phyloP scores from a whole-genome alignment of 164 flowering plant genomes.

The Umbilicus rupestris region DNA sequence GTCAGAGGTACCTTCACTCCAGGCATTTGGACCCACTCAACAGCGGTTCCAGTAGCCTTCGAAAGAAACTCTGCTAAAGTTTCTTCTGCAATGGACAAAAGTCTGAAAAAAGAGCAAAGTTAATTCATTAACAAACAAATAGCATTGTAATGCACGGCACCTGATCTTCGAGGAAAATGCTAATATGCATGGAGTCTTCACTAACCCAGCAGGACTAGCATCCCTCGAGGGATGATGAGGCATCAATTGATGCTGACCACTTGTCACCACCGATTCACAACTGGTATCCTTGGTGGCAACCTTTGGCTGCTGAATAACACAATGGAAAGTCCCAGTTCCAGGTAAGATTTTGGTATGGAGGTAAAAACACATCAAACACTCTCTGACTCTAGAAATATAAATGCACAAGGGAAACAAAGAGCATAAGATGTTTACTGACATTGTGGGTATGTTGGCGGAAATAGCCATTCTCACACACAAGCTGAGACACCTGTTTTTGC shows the following conservation, averaged over 20 bases:
- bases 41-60: slow-evolving; percentile 87
- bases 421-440: slow-evolving; percentile 26
- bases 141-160: slow-evolving; percentile 10
- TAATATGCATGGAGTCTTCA: slow-evolving; percentile 16
- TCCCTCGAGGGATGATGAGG: slow-evolving; percentile 65
- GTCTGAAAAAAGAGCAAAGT: slow-evolving; percentile 30
- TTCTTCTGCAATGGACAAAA: slow-evolving; percentile 81
- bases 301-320: slow-evolving; percentile 23
- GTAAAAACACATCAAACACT: neutral
- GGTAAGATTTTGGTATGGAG: neutral
- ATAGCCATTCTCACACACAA: slow-evolving; percentile 86
- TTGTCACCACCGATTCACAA: slow-evolving; percentile 68
- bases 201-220: slow-evolving; percentile 79
- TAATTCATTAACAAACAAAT: slow-evolving; percentile 8
- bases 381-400: neutral
- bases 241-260: slow-evolving; percentile 54
- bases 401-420: neutral
- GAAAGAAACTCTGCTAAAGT: slow-evolving; percentile 85
- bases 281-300: slow-evolving; percentile 58
- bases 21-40: slow-evolving; percentile 92
- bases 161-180: slow-evolving; percentile 12
- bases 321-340: neutral
- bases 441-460: slow-evolving; percentile 75
- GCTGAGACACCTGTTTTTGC: slow-evolving; percentile 84
- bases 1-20: slow-evolving; percentile 63